Evolutionary conservation across 1,139 yeast species (phyloP), one percentile per base, ranked within the genome.

Genomic region (Meyerozyma carpophila): DNA sequence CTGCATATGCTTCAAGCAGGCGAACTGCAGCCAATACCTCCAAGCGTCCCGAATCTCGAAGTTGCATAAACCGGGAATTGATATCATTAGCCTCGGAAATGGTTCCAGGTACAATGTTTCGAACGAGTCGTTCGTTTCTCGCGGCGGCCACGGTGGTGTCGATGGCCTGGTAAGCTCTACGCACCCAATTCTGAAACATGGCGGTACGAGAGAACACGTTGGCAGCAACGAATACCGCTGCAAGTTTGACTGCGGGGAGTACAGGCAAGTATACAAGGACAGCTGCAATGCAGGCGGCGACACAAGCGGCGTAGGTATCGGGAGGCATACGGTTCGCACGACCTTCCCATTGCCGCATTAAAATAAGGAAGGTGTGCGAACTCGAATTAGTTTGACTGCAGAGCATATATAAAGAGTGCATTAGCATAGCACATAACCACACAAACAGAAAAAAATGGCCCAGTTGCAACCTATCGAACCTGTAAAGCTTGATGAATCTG

Each of bases 11-110:
- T 32, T 73, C 68, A n/a, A 83, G 59, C 7, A 82, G 75, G 27
- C 64, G 63, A 14, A 82, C 58, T 0, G 88, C 77, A n/a, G 73
- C 64, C 1, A 81, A 54, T 16, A 82, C 47, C 42, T 75, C 78
- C 21, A 53, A 34, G 20, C 45, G 47, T 8, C 47, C 42, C 29
- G 42, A 13, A 7, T 40, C 43, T 4, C n/a, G 43, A 32, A 37
- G 50, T 38, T 5, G 43, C 39, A 11, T 42, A 25, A 32, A 50
- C 39, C 16, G 37, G 18, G 25, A 9, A 14, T 20, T 37, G 16
- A 14, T 3, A 14, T 16, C 16, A 11, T 21, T 14, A 8, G 24
- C 13, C 29, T 13, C 8, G 28, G 14, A 11, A 4, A 3, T 24
- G 24, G 29, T 3, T 13, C 20, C 37, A 20, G 14, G 18, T 8